Evolutionary conservation across 1,139 yeast species (phyloP).

Genomic region (Blastobotrys apis): DNA sequence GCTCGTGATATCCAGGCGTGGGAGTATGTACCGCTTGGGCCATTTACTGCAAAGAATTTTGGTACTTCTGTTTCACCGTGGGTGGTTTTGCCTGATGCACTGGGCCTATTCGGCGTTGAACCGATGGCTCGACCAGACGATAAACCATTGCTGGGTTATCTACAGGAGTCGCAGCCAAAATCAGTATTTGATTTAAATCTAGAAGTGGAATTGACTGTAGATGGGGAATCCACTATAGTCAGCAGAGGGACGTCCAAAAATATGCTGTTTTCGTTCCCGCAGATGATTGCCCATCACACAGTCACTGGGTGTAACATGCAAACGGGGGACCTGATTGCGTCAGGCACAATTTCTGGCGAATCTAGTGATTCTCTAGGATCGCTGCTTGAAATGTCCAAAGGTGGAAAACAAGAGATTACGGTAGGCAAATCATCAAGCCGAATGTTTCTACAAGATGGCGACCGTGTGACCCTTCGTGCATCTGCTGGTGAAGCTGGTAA

Average conservation of each 20-base stretch:
- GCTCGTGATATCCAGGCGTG: constrained; percentile 30
- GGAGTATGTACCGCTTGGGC: constrained; percentile 31
- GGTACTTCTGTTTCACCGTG: constrained; percentile 29
- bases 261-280: constrained; percentile 28
- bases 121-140: constrained; percentile 21
- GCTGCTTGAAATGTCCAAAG: constrained; percentile 24
- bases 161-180: constrained; percentile 18
- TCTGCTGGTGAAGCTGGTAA: constrained; percentile 16
- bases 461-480: constrained; percentile 23
- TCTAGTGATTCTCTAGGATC: constrained; percentile 22
- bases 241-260: constrained; percentile 19
- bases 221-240: constrained; percentile 14
- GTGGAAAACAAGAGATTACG: constrained; percentile 21
- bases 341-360: constrained; percentile 29
- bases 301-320: constrained; percentile 28
- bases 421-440: constrained; percentile 17
- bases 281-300: constrained; percentile 31
- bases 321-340: constrained; percentile 29
- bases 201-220: constrained; percentile 20
- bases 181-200: constrained; percentile 23
- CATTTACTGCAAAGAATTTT: constrained; percentile 29
- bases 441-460: constrained; percentile 26
- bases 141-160: constrained; percentile 20
- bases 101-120: constrained; percentile 8
- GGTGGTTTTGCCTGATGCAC: constrained; percentile 29